Evolutionary conservation across 495 filamentous ascomycete species (phyloP).

Genomic region (Hyaloscypha hepaticicola): DNA sequence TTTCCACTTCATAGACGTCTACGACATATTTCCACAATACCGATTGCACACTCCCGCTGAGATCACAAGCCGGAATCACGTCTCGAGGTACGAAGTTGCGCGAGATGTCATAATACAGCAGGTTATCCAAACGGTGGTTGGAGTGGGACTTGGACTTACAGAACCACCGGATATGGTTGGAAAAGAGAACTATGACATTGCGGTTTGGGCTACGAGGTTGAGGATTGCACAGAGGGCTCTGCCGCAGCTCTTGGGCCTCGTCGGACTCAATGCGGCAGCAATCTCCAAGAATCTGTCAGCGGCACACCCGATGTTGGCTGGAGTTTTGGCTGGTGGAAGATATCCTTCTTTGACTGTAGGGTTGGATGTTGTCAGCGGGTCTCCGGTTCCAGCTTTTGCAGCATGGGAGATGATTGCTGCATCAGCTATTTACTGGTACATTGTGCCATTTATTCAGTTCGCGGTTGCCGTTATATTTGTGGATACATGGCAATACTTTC

Average conservation of each 20-base stretch:
- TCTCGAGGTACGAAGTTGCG: conserved; percentile 75
- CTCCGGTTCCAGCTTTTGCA: conserved; percentile 53
- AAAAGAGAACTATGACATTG: conserved; percentile 77
- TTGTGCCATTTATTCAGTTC: conserved; percentile 76
- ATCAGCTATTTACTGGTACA: conserved; percentile 72
- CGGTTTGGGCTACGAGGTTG: conserved; percentile 75
- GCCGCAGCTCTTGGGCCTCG: conserved; percentile 54
- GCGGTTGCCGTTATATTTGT: conserved; percentile 67
- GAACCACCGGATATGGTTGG: conserved; percentile 67
- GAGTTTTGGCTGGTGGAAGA: conserved; percentile 66
- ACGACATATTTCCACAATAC: conserved; percentile 81
- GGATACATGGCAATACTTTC: conserved; percentile 97
- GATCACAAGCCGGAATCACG: conserved; percentile 81
- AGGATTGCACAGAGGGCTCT: conserved; percentile 67
- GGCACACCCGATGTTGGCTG: conserved; percentile 64
- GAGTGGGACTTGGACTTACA: conserved; percentile 57
- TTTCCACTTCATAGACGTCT: conserved; percentile 81
- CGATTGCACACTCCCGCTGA: conserved; percentile 91
- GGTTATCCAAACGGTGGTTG: conserved; percentile 73
- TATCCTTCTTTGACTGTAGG: conserved; percentile 59
- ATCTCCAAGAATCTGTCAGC: conserved; percentile 55
- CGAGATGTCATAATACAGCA: conserved; percentile 89
- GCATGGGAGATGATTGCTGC: conserved; percentile 76
- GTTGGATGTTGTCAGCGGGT: conserved; percentile 43
- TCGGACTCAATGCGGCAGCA: conserved; percentile 57